Conservation (phyloP, 2,329 filamentous ascomycete genomes). For the Pyricularia pennisetigena region DNA sequence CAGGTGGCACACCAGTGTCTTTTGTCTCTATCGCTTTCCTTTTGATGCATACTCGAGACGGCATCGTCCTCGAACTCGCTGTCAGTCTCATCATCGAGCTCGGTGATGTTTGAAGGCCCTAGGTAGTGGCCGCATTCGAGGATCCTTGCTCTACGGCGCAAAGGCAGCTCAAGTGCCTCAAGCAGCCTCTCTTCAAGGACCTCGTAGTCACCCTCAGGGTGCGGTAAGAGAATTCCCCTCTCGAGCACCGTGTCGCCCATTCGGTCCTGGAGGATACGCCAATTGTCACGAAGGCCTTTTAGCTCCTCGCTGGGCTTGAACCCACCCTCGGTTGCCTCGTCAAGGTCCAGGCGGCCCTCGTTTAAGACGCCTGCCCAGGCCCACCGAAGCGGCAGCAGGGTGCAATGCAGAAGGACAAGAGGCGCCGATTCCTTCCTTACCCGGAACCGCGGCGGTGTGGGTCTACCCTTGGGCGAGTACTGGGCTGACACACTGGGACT, state of each 20-base stretch:
- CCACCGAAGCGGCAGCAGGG: slow-evolving; percentile 60
- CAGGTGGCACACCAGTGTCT: slow-evolving; percentile 49
- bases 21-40: slow-evolving; percentile 14
- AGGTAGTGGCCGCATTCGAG: slow-evolving; percentile 71
- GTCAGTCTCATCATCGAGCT: slow-evolving; percentile 33
- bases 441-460: slow-evolving; percentile 49
- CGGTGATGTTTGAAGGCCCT: slow-evolving; percentile 40
- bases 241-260: slow-evolving; percentile 64
- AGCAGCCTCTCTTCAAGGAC: slow-evolving; percentile 67
- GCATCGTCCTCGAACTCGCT: slow-evolving; percentile 29
- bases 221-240: slow-evolving; percentile 64
- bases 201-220: slow-evolving; percentile 73
- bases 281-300: slow-evolving; percentile 49
- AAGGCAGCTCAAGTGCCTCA: slow-evolving; percentile 62
- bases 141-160: slow-evolving; percentile 54
- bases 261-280: slow-evolving; percentile 59
- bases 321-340: slow-evolving; percentile 15
- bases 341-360: neutral
- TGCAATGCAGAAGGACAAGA: slow-evolving; percentile 69
- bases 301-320: slow-evolving; percentile 33
- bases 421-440: slow-evolving; percentile 45
- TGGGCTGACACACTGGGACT: slow-evolving; percentile 42
- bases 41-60: neutral
- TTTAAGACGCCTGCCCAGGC: slow-evolving; percentile 50
- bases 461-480: slow-evolving; percentile 42